A percentile compares a stretch with the other conserved stretches of the same genome.
These are phyloP conservation scores for Aspergillus fumigatus DNA, from an alignment of 2,329 filamentous ascomycete species.

Conservation along the genomic window DNA sequence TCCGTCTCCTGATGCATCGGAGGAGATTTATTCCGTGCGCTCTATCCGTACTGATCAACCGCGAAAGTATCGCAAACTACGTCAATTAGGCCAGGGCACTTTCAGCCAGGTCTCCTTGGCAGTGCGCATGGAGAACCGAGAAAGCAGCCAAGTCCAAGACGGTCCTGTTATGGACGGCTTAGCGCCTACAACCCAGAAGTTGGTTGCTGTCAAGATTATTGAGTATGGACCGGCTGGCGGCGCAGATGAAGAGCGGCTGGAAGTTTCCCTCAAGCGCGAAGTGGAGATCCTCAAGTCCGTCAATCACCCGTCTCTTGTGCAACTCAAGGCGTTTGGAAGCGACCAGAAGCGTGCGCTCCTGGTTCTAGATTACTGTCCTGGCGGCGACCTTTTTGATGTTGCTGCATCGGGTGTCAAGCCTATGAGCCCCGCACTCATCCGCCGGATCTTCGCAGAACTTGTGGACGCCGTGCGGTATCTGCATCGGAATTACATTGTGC, in stretches of 20 bases:
- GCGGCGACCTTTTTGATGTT: constrained; percentile 91
- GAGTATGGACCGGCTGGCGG: constrained; percentile 92
- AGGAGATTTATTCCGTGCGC: constrained; percentile 66
- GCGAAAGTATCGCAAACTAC: constrained; percentile 73
- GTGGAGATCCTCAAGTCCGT: constrained; percentile 88
- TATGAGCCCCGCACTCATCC: constrained; percentile 64
- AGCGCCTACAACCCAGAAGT: constrained; percentile 56
- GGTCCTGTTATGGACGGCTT: constrained; percentile 9
- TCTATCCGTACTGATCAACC: constrained; percentile 65
- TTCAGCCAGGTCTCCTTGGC: constrained; percentile 94
- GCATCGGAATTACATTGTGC: constrained; percentile 80
- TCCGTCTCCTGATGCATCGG: constrained; percentile 17
- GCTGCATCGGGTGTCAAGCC: constrained; percentile 67
- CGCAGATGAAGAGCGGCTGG: constrained; percentile 86
- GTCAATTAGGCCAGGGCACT: constrained; percentile 82
- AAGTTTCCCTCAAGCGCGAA: constrained; percentile 90
- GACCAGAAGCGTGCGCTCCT: constrained; percentile 77
- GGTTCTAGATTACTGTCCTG: constrained; percentile 86
- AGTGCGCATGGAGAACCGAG: constrained; percentile 64
- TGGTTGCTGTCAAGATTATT: constrained; percentile 93
- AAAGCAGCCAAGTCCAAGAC: constrained; percentile 23
- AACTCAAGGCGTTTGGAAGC: constrained; percentile 86
- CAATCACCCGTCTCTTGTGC: constrained; percentile 82
- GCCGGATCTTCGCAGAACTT: constrained; percentile 85
- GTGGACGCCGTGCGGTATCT: constrained; percentile 82